These are phyloP conservation scores for Pythium vanterpoolii DNA, from an alignment of 352 stramenopile genomes.

Conservation along the genomic window DNA sequence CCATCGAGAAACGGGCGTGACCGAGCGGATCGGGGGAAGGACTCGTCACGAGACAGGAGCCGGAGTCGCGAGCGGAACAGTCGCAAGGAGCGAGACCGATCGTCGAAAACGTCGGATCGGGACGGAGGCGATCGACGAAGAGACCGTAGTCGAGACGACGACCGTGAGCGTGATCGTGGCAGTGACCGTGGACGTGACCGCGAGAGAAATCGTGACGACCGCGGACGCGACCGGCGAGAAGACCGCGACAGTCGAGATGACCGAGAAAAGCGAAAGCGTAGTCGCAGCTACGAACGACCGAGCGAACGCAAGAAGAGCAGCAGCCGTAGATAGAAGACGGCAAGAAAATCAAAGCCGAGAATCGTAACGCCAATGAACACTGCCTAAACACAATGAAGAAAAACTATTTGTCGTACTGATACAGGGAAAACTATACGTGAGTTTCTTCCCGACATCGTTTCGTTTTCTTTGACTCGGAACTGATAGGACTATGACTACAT, in stretches of 20 bases:
- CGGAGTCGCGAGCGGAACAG: slow-evolving; percentile 15
- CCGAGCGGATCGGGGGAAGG: not conserved
- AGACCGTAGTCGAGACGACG: slow-evolving; percentile 16
- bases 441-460: too few relatives aligned
- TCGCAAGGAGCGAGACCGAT: slow-evolving; percentile 16
- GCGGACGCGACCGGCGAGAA: slow-evolving; percentile 11
- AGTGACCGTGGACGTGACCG: slow-evolving; percentile 19
- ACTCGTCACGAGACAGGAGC: slow-evolving; percentile 12
- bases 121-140: slow-evolving; percentile 8
- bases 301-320: slow-evolving; percentile 11
- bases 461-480: too few relatives aligned
- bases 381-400: not conserved
- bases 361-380: slow-evolving; percentile 5
- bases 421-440: not conserved
- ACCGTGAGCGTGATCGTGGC: slow-evolving; percentile 11
- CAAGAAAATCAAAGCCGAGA: slow-evolving; percentile 16
- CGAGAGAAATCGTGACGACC: slow-evolving; percentile 22
- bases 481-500: not conserved
- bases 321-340: slow-evolving; percentile 33
- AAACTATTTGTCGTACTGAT: not conserved
- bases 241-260: slow-evolving; percentile 6
- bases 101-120: not conserved
- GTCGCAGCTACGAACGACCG: not conserved
- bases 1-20: not conserved
- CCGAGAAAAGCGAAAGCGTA: slow-evolving; percentile 18